phyloP scores from a whole-genome alignment of 2,329 filamentous ascomycete species.

The Aspergillus sp. region DNA sequence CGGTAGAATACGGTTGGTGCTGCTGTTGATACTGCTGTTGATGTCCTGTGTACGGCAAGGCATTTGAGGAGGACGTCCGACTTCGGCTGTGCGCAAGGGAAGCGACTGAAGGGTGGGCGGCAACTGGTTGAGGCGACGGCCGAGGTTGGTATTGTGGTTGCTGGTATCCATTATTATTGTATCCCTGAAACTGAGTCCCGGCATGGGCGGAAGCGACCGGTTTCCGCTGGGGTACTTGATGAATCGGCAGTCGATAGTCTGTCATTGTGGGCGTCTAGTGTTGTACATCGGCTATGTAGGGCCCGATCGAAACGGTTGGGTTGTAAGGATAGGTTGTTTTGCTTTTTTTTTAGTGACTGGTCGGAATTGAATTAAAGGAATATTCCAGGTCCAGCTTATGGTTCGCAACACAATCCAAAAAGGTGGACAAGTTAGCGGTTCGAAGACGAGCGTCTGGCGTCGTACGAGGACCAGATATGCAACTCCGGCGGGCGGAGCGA shows the following conservation, averaged over 20 bases:
- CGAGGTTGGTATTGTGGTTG: constrained; percentile 22
- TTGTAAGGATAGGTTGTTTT: not conserved
- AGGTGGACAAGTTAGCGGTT: not conserved
- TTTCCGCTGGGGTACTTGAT: constrained; percentile 35
- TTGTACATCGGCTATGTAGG: constrained; percentile 31
- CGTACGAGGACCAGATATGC: constrained; percentile 6
- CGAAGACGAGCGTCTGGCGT: constrained; percentile 1
- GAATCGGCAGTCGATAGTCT: constrained; percentile 38
- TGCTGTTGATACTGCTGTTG: constrained; percentile 15
- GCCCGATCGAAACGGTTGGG: constrained; percentile 1
- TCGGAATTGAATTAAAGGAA: not conserved
- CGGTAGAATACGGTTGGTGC: constrained; percentile 27
- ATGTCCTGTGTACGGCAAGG: constrained; percentile 27
- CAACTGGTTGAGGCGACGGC: constrained; percentile 19
- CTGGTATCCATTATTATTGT: constrained; percentile 29
- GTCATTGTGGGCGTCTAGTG: constrained; percentile 33
- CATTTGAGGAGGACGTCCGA: constrained; percentile 41
- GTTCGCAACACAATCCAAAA: not conserved
- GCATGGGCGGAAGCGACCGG: constrained; percentile 26
- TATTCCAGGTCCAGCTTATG: not conserved
- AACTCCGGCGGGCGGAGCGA: not conserved
- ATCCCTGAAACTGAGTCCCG: constrained; percentile 27
- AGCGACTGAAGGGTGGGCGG: constrained; percentile 26
- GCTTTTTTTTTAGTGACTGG: constrained; percentile 2
- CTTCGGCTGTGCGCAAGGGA: constrained; percentile 35